Base-by-base conservation (phyloP, 2,329 filamentous ascomycete genomes). In the Camillea tinctor region DNA sequence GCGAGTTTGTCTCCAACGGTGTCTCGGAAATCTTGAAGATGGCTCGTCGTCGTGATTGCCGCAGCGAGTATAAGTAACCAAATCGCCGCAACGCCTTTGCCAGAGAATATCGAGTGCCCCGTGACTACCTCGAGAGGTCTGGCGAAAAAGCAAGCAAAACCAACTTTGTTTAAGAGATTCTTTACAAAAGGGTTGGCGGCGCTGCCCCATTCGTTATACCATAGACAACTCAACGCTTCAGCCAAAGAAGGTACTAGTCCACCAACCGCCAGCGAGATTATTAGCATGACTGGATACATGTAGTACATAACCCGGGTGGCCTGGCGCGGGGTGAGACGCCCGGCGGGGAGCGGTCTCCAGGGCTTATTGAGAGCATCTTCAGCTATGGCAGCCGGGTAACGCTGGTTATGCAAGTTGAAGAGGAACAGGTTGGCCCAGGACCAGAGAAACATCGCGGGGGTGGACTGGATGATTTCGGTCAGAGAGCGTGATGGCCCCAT, bases 11-110 rank as follows among this genome's bases (percentile, higher is more conserved):
- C 60, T n/a, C 63, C 63, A 11, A 59, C 50, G 17, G 56, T 26
- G 48, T 62, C 60, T 20, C 62, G 52, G 26, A 64, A 61, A 50
- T 62, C 62, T 40, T 62, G 62, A 4, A 55, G 13, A 17, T 62
- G 60, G 13, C 51, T 59, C 6, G 24, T 55, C 1, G 49, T 54
- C 4, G 56, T 26, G 7, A 62, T 59, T 2, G 54, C 20, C 15
- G 9, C 40, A 1, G 52, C 54, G 3, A 62, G 9, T 4, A 61
- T 64, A 2, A 13, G 19, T 4, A 62, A 3, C 62, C 58, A 62
- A 9, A 23, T 24, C 3, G 54, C 54, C 1, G 55, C 40, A 23
- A 48, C 54, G 6, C 51, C 40, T 1, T 57, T 7, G 3, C 60
- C 52, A 3, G 56, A 30, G 15, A 64, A 56, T 6, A 60, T 13